phyloP scores from a whole-genome alignment of 1,284 basidiomycete genomes.

The Tylopilus orsonianus region DNA sequence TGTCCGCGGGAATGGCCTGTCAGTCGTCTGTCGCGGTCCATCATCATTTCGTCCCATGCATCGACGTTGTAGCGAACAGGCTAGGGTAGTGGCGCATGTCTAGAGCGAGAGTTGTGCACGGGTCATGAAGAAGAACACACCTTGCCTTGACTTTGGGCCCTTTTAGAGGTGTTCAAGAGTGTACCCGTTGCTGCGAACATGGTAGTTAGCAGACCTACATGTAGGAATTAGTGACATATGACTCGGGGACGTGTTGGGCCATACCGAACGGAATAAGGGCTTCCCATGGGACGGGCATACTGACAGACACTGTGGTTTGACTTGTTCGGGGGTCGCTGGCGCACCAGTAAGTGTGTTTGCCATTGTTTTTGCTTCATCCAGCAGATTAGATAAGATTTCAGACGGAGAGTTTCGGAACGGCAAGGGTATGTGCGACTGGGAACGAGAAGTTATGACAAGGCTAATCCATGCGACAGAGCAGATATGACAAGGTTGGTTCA shows the following conservation, averaged over 20 bases:
- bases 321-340: not conserved
- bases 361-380: conserved; percentile 10
- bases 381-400: conserved; percentile 6
- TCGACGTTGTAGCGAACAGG: conserved; percentile 83
- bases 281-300: conserved; percentile 94
- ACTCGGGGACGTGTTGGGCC: not conserved
- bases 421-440: too few species aligned
- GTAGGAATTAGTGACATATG: conserved; percentile 7
- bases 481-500: too few species aligned
- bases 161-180: conserved; percentile 73
- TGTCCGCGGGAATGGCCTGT: conserved; percentile 90
- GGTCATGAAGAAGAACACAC: conserved; percentile 41
- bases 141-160: conserved; percentile 87
- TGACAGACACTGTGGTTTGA: not conserved
- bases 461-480: too few species aligned
- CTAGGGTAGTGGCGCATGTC: conserved; percentile 40
- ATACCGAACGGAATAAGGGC: conserved; percentile 91
- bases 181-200: conserved; percentile 92
- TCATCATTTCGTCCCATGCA: conserved; percentile 93
- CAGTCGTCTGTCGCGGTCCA: conserved; percentile 83
- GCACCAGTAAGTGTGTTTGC: conserved; percentile 14
- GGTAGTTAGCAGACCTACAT: conserved; percentile 74
- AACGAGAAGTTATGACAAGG: too few species aligned
- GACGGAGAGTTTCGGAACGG: not conserved
- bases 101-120: not conserved